phyloP scores from a whole-genome alignment of 2,329 filamentous ascomycete genomes.

The Hymenoscyphus fructigenus region DNA sequence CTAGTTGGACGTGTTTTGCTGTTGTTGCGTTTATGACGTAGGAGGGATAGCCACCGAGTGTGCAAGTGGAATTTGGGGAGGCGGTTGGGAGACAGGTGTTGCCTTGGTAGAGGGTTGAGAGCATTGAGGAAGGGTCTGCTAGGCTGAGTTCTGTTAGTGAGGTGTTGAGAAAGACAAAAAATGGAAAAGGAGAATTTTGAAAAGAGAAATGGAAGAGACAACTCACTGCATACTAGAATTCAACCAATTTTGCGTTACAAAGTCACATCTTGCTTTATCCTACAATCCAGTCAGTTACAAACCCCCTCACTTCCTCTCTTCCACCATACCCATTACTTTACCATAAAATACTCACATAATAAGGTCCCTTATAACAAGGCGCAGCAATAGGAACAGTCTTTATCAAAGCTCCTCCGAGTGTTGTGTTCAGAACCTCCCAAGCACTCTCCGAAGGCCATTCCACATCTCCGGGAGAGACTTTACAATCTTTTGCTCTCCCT shows the following conservation, averaged over 20 bases:
- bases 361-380: slow-evolving; percentile 40
- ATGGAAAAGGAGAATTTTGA: too few species aligned
- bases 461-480: slow-evolving; percentile 29
- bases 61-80: slow-evolving; percentile 32
- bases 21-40: slow-evolving; percentile 39
- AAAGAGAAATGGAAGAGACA: too few species aligned
- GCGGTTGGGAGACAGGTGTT: slow-evolving; percentile 41
- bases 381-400: slow-evolving; percentile 45
- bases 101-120: slow-evolving; percentile 46
- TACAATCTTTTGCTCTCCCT: slow-evolving; percentile 17
- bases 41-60: slow-evolving; percentile 29
- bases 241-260: slow-evolving; percentile 35
- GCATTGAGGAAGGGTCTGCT: slow-evolving; percentile 44
- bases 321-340: not conserved
- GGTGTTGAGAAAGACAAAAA: not conserved
- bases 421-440: slow-evolving; percentile 49
- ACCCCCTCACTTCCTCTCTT: not conserved
- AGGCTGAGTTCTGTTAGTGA: slow-evolving; percentile 15
- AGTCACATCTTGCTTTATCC: slow-evolving; percentile 2
- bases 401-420: slow-evolving; percentile 45
- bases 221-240: slow-evolving; percentile 41
- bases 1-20: slow-evolving; percentile 45
- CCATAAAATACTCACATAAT: not conserved
- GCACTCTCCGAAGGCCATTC: slow-evolving; percentile 47
- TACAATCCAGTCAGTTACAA: not conserved